Percentiles rank a stretch among this genome's conserved stretches.
phyloP scores from a whole-genome alignment of 148 eudicot species.

The Euryodendron excelsum region DNA sequence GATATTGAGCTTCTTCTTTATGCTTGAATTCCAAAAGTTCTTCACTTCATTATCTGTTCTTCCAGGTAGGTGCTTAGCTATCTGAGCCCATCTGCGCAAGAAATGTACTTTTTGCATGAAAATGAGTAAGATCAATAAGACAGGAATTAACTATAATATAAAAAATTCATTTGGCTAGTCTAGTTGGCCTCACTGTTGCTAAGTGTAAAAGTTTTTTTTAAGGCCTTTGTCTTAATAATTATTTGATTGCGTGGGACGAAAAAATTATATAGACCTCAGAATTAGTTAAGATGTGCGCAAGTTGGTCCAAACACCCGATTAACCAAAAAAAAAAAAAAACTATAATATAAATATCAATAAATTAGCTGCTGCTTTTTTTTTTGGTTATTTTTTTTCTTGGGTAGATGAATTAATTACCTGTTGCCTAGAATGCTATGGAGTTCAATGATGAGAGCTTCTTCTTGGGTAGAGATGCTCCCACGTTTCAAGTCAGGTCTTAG shows the following conservation, averaged over 20 bases:
- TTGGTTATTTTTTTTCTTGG: background rate
- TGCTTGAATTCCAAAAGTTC: conserved; percentile 93
- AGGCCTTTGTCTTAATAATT: too few relatives aligned
- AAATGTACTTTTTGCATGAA: background rate
- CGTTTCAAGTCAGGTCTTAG: conserved; percentile 83
- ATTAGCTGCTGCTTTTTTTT: too few relatives aligned
- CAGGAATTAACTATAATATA: background rate
- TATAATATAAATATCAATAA: too few relatives aligned
- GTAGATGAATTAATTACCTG: conserved; percentile 38
- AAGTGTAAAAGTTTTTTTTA: too few relatives aligned
- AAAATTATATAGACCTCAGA: too few relatives aligned
- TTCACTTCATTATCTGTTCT: conserved; percentile 96
- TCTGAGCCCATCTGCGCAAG: conserved; percentile 76
- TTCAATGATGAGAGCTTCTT: conserved; percentile 77
- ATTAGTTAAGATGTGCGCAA: too few relatives aligned
- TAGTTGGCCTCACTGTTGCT: too few relatives aligned
- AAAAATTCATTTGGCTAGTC: too few relatives aligned
- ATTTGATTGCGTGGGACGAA: background rate
- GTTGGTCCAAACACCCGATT: too few relatives aligned
- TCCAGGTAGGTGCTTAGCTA: conserved; percentile 85
- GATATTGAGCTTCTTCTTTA: conserved; percentile 73
- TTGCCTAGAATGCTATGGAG: conserved; percentile 86
- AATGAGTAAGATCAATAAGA: background rate
- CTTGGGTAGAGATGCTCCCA: conserved; percentile 73
- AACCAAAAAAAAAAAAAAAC: too few relatives aligned